phyloP scores from a whole-genome alignment of 768 basidiomycete genomes.

The Tulasnella sp. region DNA sequence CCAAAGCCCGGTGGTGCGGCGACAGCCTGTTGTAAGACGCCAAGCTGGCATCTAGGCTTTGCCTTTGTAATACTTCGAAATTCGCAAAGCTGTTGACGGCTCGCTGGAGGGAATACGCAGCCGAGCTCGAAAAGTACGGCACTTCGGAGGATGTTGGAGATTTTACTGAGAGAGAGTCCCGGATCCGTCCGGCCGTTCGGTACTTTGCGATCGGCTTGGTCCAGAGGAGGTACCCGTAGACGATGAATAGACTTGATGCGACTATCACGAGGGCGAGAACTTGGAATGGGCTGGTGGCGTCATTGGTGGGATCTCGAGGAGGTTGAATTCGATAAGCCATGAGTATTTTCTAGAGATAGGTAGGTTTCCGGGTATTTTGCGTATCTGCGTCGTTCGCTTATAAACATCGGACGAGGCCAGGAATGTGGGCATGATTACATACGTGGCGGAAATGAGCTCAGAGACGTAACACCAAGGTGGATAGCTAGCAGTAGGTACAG shows the following conservation, averaged over 20 bases:
- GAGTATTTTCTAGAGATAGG: neutral
- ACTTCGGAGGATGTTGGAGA: neutral
- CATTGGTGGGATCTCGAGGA: neutral
- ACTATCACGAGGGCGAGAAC: neutral
- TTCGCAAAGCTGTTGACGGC: slow-evolving; percentile 8
- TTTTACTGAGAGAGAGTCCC: neutral
- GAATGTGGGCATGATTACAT: neutral
- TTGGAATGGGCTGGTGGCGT: neutral
- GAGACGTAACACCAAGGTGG: neutral
- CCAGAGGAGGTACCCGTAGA: neutral
- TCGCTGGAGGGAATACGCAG: slow-evolving; percentile 7
- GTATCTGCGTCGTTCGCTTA: neutral
- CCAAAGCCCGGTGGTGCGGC: neutral
- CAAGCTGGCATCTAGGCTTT: neutral
- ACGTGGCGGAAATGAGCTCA: neutral
- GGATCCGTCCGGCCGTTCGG: neutral
- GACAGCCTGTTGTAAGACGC: neutral
- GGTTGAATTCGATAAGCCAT: neutral
- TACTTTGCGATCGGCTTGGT: neutral
- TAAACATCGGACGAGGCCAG: neutral
- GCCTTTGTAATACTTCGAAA: neutral
- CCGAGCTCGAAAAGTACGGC: slow-evolving; percentile 8
- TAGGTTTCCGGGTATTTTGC: neutral
- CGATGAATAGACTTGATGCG: neutral
- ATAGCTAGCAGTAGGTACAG: neutral